Percentiles rank a stretch among this genome's conserved stretches.
phyloP scores from a whole-genome alignment of 306 rosid species.

The Comarum palustre region DNA sequence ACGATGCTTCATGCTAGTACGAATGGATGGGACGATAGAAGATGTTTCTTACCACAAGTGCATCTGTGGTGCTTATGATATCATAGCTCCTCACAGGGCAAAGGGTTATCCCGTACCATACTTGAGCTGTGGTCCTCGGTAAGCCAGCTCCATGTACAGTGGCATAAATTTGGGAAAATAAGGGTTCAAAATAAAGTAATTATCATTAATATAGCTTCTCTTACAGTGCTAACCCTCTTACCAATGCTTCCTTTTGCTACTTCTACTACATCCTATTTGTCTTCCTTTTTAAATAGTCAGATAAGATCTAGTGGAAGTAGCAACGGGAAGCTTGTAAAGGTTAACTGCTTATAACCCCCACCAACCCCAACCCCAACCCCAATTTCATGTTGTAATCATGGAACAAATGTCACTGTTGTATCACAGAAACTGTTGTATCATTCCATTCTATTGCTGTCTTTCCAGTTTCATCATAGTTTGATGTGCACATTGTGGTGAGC shows the following conservation, averaged over 20 bases:
- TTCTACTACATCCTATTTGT: constrained; percentile 79
- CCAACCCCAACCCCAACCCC: constrained; percentile 3
- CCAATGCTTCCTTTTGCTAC: constrained; percentile 94
- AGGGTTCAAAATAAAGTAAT: constrained; percentile 3
- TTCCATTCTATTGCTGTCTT: background rate
- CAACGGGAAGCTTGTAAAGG: constrained; percentile 89
- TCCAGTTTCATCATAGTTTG: background rate
- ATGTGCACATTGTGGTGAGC: background rate
- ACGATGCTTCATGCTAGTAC: constrained; percentile 64
- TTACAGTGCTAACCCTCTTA: constrained; percentile 25
- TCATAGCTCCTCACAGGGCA: constrained; percentile 55
- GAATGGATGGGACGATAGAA: constrained; percentile 67
- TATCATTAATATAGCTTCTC: constrained; percentile 13
- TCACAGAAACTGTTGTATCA: background rate
- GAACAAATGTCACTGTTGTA: constrained; percentile 7
- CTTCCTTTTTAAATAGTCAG: constrained; percentile 45
- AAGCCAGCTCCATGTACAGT: constrained; percentile 28
- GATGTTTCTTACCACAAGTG: constrained; percentile 90
- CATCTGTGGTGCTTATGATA: constrained; percentile 58
- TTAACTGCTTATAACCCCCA: constrained; percentile 2
- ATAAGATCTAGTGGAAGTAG: constrained; percentile 93
- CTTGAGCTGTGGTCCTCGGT: constrained; percentile 21
- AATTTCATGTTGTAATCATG: constrained; percentile 28
- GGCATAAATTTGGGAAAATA: constrained; percentile 22
- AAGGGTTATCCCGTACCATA: constrained; percentile 43